Percentiles rank a stretch among this genome's conserved stretches.
phyloP scores from a whole-genome alignment of 2,329 filamentous ascomycete genomes.

The Nothophoma quercina region DNA sequence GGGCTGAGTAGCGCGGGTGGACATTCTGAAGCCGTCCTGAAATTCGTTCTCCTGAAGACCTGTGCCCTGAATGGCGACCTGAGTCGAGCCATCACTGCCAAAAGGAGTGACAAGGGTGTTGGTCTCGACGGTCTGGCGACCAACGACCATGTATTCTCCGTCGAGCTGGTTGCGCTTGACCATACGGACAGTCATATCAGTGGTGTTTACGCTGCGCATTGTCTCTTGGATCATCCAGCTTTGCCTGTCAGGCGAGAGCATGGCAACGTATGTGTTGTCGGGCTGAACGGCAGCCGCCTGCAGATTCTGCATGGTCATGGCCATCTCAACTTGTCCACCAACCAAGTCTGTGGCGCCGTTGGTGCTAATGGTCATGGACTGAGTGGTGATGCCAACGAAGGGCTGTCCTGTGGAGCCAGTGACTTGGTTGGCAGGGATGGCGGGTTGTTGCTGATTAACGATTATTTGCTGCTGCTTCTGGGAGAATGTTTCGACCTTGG shows the following conservation, averaged over 20 bases:
- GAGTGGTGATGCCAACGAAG: conserved; percentile 43
- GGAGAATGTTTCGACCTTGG: conserved; percentile 48
- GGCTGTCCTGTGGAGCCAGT: conserved; percentile 48
- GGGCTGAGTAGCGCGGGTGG: conserved; percentile 45
- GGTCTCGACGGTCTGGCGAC: conserved; percentile 47
- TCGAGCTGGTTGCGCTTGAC: conserved; percentile 46
- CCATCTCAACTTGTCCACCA: conserved; percentile 47
- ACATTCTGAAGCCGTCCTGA: conserved; percentile 49
- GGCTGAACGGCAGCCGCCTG: conserved; percentile 40
- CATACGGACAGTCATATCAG: conserved; percentile 49
- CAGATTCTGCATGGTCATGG: conserved; percentile 41
- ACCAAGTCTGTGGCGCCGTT: conserved; percentile 47
- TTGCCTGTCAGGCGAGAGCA: conserved; percentile 47
- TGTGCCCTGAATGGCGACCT: conserved; percentile 43
- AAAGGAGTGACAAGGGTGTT: conserved; percentile 45
- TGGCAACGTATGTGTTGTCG: conserved; percentile 48
- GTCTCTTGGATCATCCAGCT: conserved; percentile 50
- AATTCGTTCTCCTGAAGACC: conserved; percentile 51
- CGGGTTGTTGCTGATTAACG: conserved; percentile 49
- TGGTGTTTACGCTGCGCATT: conserved; percentile 46
- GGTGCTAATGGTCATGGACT: conserved; percentile 47
- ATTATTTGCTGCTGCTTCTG: conserved; percentile 50
- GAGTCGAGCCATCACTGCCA: conserved; percentile 33
- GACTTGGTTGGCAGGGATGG: conserved; percentile 46
- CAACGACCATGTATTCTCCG: conserved; percentile 50